Evolutionary conservation across 2,329 filamentous ascomycete species (phyloP).

Genomic region (Epichloe gansuensis): DNA sequence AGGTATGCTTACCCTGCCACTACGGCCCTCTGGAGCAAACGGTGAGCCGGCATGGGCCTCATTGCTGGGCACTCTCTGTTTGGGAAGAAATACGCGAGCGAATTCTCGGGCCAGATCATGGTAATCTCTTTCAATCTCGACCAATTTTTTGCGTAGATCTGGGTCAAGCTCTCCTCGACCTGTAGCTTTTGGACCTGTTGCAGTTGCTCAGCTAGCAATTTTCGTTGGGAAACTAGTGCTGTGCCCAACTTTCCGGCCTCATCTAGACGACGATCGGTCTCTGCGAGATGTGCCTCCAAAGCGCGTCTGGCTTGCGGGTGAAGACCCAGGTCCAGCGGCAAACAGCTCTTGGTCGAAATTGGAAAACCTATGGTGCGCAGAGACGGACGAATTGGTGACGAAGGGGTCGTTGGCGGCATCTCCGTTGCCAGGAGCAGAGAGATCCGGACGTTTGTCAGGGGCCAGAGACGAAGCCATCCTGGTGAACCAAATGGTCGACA

Average conservation of each 20-base stretch:
- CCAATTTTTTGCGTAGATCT: constrained; percentile 70
- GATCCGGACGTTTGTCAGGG: constrained; percentile 27
- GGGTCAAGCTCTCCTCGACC: constrained; percentile 65
- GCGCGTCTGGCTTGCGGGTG: constrained; percentile 80
- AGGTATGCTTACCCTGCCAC: constrained; percentile 36
- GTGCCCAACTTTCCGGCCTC: constrained; percentile 85
- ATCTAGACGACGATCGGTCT: constrained; percentile 83
- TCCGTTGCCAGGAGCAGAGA: constrained; percentile 24
- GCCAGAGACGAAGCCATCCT: constrained; percentile 32
- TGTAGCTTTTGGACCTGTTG: constrained; percentile 73
- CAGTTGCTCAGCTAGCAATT: constrained; percentile 68
- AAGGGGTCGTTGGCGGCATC: constrained; percentile 43
- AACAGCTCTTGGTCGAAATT: constrained; percentile 74
- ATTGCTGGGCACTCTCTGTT: constrained; percentile 65
- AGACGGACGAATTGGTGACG: constrained; percentile 32
- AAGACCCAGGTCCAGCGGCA: constrained; percentile 61
- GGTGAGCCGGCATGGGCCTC: constrained; percentile 44
- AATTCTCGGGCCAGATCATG: constrained; percentile 87
- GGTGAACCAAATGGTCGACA: constrained; percentile 11
- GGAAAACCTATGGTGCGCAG: constrained; percentile 58
- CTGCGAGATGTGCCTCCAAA: constrained; percentile 79
- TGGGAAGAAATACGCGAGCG: constrained; percentile 75
- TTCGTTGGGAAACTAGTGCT: constrained; percentile 75
- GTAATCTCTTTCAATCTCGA: constrained; percentile 86
- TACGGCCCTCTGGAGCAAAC: constrained; percentile 39